These are phyloP conservation scores for Noccaea caerulescens DNA, from an alignment of 345 rosid genomes.

Conservation along the genomic window DNA sequence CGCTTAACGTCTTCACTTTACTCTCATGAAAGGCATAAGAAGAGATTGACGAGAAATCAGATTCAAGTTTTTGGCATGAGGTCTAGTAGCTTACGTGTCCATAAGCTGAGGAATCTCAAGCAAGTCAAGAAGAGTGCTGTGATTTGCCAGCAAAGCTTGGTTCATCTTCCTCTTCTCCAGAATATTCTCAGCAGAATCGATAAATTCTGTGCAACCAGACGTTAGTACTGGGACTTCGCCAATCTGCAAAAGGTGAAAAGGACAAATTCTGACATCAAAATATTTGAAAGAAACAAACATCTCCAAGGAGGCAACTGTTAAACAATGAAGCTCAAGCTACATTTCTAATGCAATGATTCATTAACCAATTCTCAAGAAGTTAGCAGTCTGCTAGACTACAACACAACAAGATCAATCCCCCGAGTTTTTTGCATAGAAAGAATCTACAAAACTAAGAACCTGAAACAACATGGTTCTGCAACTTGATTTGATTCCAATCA, in stretches of 20 bases:
- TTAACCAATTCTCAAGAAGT: constrained; percentile 28
- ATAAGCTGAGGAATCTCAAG: constrained; percentile 99
- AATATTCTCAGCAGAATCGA: constrained; percentile 83
- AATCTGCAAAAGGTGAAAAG: constrained; percentile 56
- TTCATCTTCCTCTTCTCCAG: constrained; percentile 95
- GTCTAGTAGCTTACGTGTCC: constrained; percentile 80
- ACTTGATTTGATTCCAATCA: not conserved
- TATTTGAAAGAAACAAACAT: not conserved
- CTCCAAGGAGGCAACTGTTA: constrained; percentile 8
- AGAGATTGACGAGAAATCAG: constrained; percentile 10
- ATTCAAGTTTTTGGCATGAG: not conserved
- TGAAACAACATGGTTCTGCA: constrained; percentile 3
- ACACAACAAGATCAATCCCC: constrained; percentile 9
- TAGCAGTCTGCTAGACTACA: constrained; percentile 4
- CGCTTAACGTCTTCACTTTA: not conserved
- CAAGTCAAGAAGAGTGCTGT: constrained; percentile 91
- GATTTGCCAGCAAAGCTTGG: constrained; percentile 84
- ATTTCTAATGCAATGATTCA: constrained; percentile 27
- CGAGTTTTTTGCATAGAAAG: not conserved
- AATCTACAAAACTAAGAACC: constrained; percentile 8
- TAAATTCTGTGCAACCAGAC: constrained; percentile 87
- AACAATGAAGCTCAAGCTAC: constrained; percentile 26
- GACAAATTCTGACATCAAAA: constrained; percentile 4
- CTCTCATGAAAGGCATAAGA: constrained; percentile 21
- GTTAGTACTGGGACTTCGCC: constrained; percentile 74